A percentile compares a stretch with the other conserved stretches of the same genome.
Conservation (phyloP, 345 rosid species). For the Pistacia atlantica region DNA sequence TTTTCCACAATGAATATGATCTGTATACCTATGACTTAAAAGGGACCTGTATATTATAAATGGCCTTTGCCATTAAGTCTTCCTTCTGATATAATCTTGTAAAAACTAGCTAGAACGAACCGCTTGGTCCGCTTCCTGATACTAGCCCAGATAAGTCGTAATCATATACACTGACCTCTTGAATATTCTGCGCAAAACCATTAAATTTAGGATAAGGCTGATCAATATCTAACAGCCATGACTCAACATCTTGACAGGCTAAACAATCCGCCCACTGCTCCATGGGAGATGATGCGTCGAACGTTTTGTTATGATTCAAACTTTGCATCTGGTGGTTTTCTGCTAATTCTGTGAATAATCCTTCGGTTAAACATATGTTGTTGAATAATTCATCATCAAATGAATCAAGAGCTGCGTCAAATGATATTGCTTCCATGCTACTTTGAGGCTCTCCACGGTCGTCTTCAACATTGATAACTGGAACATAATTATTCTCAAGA, state of each 20-base stretch:
- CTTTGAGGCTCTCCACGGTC: background rate
- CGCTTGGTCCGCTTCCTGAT: background rate
- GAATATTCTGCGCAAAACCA: slow-evolving; percentile 15
- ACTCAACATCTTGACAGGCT: slow-evolving; percentile 31
- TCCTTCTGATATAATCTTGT: no score
- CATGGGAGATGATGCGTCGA: background rate
- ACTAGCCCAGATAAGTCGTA: slow-evolving; percentile 28
- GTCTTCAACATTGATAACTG: background rate
- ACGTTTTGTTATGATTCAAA: slow-evolving; percentile 3
- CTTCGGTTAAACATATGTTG: background rate
- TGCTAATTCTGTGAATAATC: background rate
- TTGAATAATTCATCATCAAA: background rate
- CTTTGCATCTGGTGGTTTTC: background rate
- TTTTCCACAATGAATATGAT: no score
- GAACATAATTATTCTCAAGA: background rate
- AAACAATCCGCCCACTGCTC: slow-evolving; percentile 9
- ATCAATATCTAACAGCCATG: slow-evolving; percentile 39
- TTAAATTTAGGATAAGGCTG: slow-evolving; percentile 12
- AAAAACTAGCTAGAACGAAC: no score
- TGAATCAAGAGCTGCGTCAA: slow-evolving; percentile 14
- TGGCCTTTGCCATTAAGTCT: no score
- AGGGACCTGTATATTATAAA: no score
- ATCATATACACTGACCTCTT: slow-evolving; percentile 30
- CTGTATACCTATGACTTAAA: no score
- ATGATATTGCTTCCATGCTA: background rate